phyloP scores from a whole-genome alignment of 2,329 filamentous ascomycete genomes.

The Trichoderma semiorbis region DNA sequence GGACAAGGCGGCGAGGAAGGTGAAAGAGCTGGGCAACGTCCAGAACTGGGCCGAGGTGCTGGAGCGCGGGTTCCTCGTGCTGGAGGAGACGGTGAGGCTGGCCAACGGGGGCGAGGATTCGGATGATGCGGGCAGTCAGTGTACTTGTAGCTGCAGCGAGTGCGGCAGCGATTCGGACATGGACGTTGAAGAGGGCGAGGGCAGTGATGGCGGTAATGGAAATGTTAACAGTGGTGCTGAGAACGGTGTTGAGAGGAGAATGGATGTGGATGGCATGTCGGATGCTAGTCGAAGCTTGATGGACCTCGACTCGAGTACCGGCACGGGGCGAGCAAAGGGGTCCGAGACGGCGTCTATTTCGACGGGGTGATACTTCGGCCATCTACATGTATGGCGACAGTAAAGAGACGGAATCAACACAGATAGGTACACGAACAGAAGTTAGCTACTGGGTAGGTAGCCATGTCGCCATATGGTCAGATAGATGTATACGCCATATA shows the following conservation, averaged over 20 bases:
- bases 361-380: not conserved
- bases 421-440: not conserved
- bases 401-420: not conserved
- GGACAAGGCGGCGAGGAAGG: slow-evolving; percentile 56
- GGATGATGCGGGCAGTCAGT: slow-evolving; percentile 18
- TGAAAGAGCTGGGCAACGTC: slow-evolving; percentile 78
- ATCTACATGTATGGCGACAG: not conserved
- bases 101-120: slow-evolving; percentile 38
- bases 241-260: slow-evolving; percentile 19
- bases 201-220: slow-evolving; percentile 19
- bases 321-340: slow-evolving; percentile 33
- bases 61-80: slow-evolving; percentile 61
- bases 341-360: slow-evolving; percentile 39
- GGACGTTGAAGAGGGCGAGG: slow-evolving; percentile 17
- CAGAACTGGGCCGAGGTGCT: slow-evolving; percentile 87
- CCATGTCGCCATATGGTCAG: not conserved
- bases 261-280: slow-evolving; percentile 30
- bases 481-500: not conserved
- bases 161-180: slow-evolving; percentile 30
- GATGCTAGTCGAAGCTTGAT: slow-evolving; percentile 38
- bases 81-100: slow-evolving; percentile 62
- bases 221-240: slow-evolving; percentile 10
- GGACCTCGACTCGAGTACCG: slow-evolving; percentile 36
- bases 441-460: not conserved
- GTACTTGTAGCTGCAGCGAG: slow-evolving; percentile 39